phyloP scores from a whole-genome alignment of 1,284 basidiomycete species.

The Volvariella surrecta region DNA sequence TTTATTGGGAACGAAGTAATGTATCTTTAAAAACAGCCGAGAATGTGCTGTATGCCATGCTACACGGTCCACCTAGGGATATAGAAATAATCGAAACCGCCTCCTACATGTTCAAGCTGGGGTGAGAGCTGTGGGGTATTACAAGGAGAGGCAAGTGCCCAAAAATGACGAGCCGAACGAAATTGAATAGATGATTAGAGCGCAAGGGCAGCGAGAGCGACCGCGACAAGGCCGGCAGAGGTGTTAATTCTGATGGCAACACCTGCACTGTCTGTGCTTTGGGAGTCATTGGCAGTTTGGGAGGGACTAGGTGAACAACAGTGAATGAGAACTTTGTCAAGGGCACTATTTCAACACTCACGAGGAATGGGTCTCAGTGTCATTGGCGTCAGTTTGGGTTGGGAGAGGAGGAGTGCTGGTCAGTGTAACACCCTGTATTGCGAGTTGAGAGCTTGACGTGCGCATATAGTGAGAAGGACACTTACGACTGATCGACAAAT shows the following conservation, averaged over 20 bases:
- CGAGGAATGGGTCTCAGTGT: slow-evolving; percentile 1
- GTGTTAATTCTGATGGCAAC: slow-evolving; percentile 24
- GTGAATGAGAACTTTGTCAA: not conserved
- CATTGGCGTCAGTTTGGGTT: slow-evolving; percentile 1
- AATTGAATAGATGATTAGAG: slow-evolving; percentile 20
- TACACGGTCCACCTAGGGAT: no score
- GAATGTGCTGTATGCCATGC: no score
- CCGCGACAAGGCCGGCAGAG: slow-evolving; percentile 29
- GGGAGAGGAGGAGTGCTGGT: slow-evolving; percentile 14
- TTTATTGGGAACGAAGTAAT: no score
- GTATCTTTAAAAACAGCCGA: no score
- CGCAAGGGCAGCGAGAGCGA: slow-evolving; percentile 30
- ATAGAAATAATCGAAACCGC: no score
- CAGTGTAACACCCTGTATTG: slow-evolving; percentile 40
- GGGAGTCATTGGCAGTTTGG: slow-evolving; percentile 5
- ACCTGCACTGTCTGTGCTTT: slow-evolving; percentile 19
- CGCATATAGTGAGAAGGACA: slow-evolving; percentile 10
- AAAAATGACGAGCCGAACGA: no score
- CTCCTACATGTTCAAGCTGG: no score
- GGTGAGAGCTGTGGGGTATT: no score
- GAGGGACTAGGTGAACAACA: not conserved
- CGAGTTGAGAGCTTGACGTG: not conserved
- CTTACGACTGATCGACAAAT: slow-evolving; percentile 45
- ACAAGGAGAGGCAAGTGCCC: no score
- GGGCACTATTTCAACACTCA: not conserved